A percentile compares a stretch with the other conserved stretches of the same genome.
Conservation (phyloP, 306 rosid genomes). For the Rosa rugosa region DNA sequence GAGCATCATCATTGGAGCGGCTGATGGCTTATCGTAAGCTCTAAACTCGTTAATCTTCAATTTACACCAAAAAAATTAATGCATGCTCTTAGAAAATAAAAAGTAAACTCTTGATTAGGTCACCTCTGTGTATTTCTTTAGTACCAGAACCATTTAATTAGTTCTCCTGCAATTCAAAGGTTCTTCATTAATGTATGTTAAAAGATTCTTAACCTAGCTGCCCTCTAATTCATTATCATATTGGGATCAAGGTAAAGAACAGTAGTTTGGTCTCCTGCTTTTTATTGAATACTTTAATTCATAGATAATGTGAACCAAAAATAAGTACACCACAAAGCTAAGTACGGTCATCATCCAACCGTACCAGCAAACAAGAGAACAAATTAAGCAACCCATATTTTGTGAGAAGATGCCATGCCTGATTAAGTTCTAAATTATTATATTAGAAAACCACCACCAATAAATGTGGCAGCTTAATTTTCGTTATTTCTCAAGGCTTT, state of each 20-base stretch:
- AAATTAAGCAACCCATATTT: neutral
- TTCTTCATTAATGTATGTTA: neutral
- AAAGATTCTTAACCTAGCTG: constrained; percentile 1
- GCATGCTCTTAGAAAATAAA: neutral
- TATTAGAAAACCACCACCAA: neutral
- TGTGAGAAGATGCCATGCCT: neutral
- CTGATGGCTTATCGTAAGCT: constrained; percentile 78
- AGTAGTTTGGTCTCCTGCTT: neutral
- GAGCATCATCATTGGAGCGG: constrained; percentile 72
- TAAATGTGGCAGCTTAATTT: neutral
- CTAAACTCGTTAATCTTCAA: neutral
- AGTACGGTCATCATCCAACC: neutral
- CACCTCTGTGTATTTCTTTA: neutral
- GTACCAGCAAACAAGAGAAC: neutral
- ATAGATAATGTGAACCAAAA: no score
- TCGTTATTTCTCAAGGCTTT: no score
- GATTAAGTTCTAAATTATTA: neutral
- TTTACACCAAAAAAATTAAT: neutral
- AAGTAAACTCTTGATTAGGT: constrained; percentile 7
- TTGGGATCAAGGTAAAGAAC: neutral
- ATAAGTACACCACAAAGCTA: neutral
- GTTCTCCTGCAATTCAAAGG: neutral
- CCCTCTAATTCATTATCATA: neutral
- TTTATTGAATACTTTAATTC: neutral
- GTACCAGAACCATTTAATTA: neutral